Base-by-base conservation (phyloP, 75 land plant genomes). In the Selaginella tamariscina region DNA sequence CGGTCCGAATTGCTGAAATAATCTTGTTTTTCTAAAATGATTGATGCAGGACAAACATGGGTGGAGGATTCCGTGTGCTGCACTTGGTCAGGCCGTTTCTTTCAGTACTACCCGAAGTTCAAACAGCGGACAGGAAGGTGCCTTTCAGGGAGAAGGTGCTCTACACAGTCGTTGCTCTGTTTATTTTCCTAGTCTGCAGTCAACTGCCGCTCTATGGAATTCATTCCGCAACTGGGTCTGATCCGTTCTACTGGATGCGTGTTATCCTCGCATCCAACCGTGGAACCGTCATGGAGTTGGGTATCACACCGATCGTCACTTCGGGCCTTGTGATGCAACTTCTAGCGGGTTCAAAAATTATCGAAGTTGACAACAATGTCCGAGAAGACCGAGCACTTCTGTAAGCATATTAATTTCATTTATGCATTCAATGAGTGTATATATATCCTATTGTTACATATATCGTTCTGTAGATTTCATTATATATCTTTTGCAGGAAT, bases 231-330 rank as follows among this genome's bases (percentile, higher is more conserved):
- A 86, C 83, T 0, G 86, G 88, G 0, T 86, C 88, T 24, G 88
- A 86, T 81, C 86, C 88, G 32, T 86, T 86, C 67, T 86, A 83
- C 49, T 86, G 85, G 88, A 86, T 86, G 88, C 88, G 86, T 72
- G 88, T 83, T 21, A 86, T 86, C 59, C 79, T 86, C 32, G 88
- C 88, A 18, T 39, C 49, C 5, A 39, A 15, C 49, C 49, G 15
- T 15, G 49, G 49, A 15, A 39, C 49, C 11, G 11, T 39, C 49
- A 39, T 39, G 49, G 49, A 39, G 15, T 39, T 39, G 49, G 49
- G 49, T 5, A 39, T 39, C 49, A 15, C 49, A 39, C 49, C 49
- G 49, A 5, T 39, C 49, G 15, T 39, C 49, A 39, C 49, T 15
- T 5, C 49, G 15, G 15, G 15, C 49, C 5, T 39, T 5, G 49